phyloP scores from a whole-genome alignment of 2,329 filamentous ascomycete genomes.

The Mollisiaceae sp. region DNA sequence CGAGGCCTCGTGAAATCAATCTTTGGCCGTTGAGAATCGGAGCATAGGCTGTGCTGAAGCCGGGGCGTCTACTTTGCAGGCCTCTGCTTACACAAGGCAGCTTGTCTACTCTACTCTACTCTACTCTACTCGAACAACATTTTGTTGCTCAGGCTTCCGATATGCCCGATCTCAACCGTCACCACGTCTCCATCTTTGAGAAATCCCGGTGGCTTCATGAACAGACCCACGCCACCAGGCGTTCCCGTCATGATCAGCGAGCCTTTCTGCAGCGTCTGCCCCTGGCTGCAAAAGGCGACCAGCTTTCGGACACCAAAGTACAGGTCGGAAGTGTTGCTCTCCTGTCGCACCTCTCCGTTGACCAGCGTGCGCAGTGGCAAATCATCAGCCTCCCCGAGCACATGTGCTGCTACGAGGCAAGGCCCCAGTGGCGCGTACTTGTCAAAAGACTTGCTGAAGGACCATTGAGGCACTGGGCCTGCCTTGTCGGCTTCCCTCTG shows the following conservation, averaged over 20 bases:
- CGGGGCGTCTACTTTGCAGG: too few relatives aligned
- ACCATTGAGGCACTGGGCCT: constrained; percentile 49
- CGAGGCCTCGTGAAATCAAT: too few relatives aligned
- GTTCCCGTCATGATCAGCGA: constrained; percentile 58
- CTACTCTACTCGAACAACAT: neutral
- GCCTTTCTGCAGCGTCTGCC: constrained; percentile 54
- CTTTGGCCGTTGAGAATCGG: too few relatives aligned
- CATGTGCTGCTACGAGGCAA: constrained; percentile 42
- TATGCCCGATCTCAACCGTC: constrained; percentile 29
- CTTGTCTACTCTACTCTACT: too few relatives aligned
- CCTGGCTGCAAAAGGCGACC: constrained; percentile 52
- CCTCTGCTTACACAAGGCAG: too few relatives aligned
- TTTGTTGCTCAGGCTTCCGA: constrained; percentile 30
- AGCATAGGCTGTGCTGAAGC: too few relatives aligned
- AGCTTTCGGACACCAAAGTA: constrained; percentile 54
- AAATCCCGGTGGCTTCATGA: constrained; percentile 44
- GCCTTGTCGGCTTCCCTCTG: constrained; percentile 56
- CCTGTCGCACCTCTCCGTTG: constrained; percentile 51
- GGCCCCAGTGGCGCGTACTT: constrained; percentile 51
- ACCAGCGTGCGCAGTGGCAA: constrained; percentile 46
- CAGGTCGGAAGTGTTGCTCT: constrained; percentile 49
- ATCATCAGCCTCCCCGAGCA: constrained; percentile 25
- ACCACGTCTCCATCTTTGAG: constrained; percentile 28
- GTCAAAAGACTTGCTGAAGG: constrained; percentile 52
- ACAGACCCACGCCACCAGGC: constrained; percentile 46